Evolutionary conservation across 805 yeast genomes (phyloP), one percentile per base, ranked within the genome.

Genomic region (Suhomyces xylopsoci): DNA sequence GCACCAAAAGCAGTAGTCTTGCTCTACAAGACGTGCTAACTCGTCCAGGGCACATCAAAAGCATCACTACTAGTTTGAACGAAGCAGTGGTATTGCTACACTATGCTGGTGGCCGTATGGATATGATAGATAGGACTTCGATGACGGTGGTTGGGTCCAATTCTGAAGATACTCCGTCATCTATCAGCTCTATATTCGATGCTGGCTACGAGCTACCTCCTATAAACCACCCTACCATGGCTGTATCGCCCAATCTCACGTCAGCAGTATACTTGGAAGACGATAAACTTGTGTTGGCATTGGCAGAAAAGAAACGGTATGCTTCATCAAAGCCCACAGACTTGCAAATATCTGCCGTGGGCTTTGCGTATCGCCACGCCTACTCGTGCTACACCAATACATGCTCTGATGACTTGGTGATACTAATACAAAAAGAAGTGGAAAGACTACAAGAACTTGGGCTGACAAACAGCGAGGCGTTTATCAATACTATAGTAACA

Each of bases 361-460:
- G 82, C 0, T 67, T 89, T 48, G 89, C 96, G 0, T 74, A 80
- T 26, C 69, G 83, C 6, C 90, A 88, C 64, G 82, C 94, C 0
- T 77, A 79, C 51, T 81, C 91, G 0, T 88, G 92, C 59, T 88
- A 85, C 65, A 77, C 84, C 46, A 86, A 81, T 49, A 71, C 81
- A 7, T 79, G 82, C 51, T 78, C 86, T 3, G 96, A 90, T 61
- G 97, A 90, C 59, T 65, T 90, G 50, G 69, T 87, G 38, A 78
- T 81, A 1, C 70, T 87, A 2, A 75, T 84, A 14, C 82, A 82
- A 59, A 57, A 64, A 1, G 84, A 83, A 54, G 58, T 83, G 10
- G 54, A 53, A 36, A 54, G 71, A 40, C 45, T 61, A 7, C 62
- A 60, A 2, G 26, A 47, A 0, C 53, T 57, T 10, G 28, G 54